A percentile compares a stretch with the other conserved stretches of the same genome.
These are phyloP conservation scores for Hypoxylon sp. DNA, from an alignment of 2,329 filamentous ascomycete species.

Conservation along the genomic window DNA sequence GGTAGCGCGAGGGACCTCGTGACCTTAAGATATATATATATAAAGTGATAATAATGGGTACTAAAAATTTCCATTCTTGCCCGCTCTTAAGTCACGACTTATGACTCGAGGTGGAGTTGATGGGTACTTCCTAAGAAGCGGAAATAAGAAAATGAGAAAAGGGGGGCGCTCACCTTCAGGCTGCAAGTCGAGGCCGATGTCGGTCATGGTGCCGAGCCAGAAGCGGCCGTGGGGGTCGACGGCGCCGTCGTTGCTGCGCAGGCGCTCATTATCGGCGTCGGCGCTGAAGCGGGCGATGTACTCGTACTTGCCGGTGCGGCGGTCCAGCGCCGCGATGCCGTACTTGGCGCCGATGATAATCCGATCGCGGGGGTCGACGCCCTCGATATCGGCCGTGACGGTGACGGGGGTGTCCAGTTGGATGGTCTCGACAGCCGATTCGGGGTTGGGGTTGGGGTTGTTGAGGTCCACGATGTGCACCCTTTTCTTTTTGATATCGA, in stretches of 20 bases:
- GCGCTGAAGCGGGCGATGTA: constrained; percentile 65
- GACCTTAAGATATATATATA: background rate
- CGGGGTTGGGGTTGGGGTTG: constrained; percentile 10
- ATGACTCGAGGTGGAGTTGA: background rate
- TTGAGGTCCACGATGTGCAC: constrained; percentile 78
- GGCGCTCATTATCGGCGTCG: constrained; percentile 62
- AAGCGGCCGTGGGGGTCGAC: constrained; percentile 85
- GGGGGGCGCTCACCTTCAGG: constrained; percentile 65
- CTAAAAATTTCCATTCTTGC: background rate
- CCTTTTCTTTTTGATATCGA: constrained; percentile 85
- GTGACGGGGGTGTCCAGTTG: constrained; percentile 69
- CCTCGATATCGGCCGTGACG: constrained; percentile 84
- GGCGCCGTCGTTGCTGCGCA: constrained; percentile 85
- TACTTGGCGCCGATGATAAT: constrained; percentile 86
- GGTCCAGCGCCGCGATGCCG: constrained; percentile 84
- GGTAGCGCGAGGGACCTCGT: constrained; percentile 1
- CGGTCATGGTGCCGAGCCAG: constrained; percentile 90
- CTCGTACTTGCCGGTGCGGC: constrained; percentile 68
- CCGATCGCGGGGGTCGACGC: constrained; percentile 71
- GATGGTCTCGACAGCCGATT: constrained; percentile 59
- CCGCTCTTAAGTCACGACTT: background rate
- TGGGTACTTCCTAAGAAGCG: background rate
- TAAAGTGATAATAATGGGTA: background rate
- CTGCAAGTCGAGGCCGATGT: constrained; percentile 72
- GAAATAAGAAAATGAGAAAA: constrained; percentile 3